Conservation (phyloP, 1,284 basidiomycete species). For the Apiotrichum porosum region DNA sequence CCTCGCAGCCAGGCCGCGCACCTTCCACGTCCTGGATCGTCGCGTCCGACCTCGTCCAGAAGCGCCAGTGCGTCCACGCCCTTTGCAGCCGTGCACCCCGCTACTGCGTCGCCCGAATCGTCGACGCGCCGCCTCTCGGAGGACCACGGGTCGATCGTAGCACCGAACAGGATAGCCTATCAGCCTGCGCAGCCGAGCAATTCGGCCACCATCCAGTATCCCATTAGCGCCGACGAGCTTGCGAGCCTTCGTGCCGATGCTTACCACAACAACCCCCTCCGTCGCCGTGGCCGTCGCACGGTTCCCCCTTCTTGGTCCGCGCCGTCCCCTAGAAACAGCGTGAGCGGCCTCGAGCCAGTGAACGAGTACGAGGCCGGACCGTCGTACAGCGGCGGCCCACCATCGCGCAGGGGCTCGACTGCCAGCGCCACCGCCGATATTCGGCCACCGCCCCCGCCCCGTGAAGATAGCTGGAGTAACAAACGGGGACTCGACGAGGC, state of each 20-base stretch:
- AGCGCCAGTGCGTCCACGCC: not conserved
- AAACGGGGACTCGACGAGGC: not conserved
- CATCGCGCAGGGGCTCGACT: constrained; percentile 10
- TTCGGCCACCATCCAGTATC: constrained; percentile 15
- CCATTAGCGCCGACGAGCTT: constrained; percentile 34
- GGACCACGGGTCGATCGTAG: constrained; percentile 4
- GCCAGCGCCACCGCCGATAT: not conserved
- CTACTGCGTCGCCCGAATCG: constrained; percentile 19
- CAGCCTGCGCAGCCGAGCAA: constrained; percentile 22
- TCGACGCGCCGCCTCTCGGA: constrained; percentile 19
- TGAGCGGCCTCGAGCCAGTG: not conserved
- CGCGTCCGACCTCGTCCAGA: constrained; percentile 14
- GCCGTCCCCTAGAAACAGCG: constrained; percentile 20
- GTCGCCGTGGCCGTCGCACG: constrained; percentile 7
- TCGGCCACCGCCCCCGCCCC: not conserved
- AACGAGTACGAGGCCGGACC: constrained; percentile 1
- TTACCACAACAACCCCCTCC: constrained; percentile 33
- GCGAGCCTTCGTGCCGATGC: constrained; percentile 19
- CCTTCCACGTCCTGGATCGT: constrained; percentile 29
- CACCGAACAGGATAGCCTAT: constrained; percentile 22
- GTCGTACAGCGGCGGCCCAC: not conserved
- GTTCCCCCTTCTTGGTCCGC: constrained; percentile 36
- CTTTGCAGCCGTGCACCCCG: not conserved
- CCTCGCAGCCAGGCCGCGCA: constrained; percentile 26
- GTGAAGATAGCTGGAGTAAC: not conserved